phyloP scores from a whole-genome alignment of 2,329 filamentous ascomycete species.

The Ascochyta rabiei region DNA sequence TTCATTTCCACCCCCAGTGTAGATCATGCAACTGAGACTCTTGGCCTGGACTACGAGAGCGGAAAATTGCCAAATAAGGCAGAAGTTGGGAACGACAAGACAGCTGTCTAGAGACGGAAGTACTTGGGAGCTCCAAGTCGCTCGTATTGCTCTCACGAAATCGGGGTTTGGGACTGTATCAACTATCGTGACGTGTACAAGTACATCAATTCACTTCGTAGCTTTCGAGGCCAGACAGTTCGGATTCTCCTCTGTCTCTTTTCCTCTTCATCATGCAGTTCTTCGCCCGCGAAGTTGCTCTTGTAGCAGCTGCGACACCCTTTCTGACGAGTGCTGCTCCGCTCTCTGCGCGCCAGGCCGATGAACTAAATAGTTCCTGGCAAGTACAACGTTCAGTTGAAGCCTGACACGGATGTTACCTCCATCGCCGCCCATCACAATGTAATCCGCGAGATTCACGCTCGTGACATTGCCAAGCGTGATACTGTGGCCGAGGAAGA shows the following conservation, averaged over 20 bases:
- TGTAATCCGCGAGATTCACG: slow-evolving; percentile 37
- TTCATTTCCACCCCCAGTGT: slow-evolving; percentile 4
- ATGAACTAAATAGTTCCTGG: slow-evolving; percentile 23
- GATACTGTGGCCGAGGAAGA: slow-evolving; percentile 15
- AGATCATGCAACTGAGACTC: slow-evolving; percentile 4
- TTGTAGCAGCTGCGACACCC: slow-evolving; percentile 30
- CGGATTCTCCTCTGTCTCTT: not conserved
- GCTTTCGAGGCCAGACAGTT: not conserved
- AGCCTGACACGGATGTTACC: slow-evolving; percentile 39
- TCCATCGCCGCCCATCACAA: slow-evolving; percentile 33
- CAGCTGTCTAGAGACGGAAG: slow-evolving; percentile 15
- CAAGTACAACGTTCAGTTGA: slow-evolving; percentile 54
- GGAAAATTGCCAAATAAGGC: slow-evolving; percentile 14
- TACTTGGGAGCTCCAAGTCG: slow-evolving; percentile 2
- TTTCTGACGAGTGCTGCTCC: slow-evolving; percentile 34
- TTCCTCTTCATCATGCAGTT: slow-evolving; percentile 31
- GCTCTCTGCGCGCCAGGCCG: slow-evolving; percentile 28
- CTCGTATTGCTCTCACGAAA: not conserved
- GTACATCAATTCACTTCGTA: not conserved
- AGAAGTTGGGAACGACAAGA: slow-evolving; percentile 31
- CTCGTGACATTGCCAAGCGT: slow-evolving; percentile 35
- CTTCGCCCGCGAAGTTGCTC: slow-evolving; percentile 32
- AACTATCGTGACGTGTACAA: slow-evolving; percentile 12
- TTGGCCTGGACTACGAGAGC: slow-evolving; percentile 9
- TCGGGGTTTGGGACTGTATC: not conserved